phyloP scores from a whole-genome alignment of 1,139 yeast species.

The Saccharomyces hybrid region DNA sequence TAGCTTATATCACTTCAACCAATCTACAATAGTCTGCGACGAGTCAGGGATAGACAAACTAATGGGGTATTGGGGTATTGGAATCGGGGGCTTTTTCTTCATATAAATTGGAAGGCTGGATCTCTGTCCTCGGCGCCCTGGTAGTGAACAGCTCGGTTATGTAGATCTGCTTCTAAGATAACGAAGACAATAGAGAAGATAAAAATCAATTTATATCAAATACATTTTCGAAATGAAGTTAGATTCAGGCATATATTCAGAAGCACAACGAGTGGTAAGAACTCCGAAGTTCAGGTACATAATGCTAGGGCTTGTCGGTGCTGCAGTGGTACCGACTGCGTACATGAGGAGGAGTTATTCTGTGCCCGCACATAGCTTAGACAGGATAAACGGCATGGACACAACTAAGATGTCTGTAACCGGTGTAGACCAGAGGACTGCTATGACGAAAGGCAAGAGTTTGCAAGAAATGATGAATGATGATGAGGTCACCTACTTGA shows the following conservation, averaged over 20 bases:
- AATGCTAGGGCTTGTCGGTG: conserved; percentile 22
- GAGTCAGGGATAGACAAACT: too few species aligned
- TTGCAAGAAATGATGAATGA: conserved; percentile 9
- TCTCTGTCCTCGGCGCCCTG: neutral
- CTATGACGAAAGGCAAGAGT: conserved; percentile 2
- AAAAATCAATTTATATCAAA: neutral
- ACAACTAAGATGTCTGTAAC: conserved; percentile 3
- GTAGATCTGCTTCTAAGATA: too few species aligned
- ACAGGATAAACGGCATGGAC: conserved; percentile 2
- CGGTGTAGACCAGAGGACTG: neutral
- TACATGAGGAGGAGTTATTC: conserved; percentile 16
- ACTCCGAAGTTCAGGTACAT: conserved; percentile 21
- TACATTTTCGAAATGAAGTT: conserved; percentile 18
- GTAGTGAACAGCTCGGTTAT: too few species aligned
- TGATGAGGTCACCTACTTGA: conserved; percentile 20
- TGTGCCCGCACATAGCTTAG: conserved; percentile 6
- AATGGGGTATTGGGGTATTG: neutral
- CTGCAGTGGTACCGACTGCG: conserved; percentile 25
- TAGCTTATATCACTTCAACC: neutral
- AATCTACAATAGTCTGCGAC: too few species aligned
- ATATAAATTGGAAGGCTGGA: neutral
- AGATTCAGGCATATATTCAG: conserved; percentile 19
- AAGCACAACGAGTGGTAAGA: conserved; percentile 23
- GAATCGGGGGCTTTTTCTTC: neutral
- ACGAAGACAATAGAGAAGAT: too few species aligned